phyloP scores from a whole-genome alignment of 116 monocot genomes.

The Dioscorea cayenensis region DNA sequence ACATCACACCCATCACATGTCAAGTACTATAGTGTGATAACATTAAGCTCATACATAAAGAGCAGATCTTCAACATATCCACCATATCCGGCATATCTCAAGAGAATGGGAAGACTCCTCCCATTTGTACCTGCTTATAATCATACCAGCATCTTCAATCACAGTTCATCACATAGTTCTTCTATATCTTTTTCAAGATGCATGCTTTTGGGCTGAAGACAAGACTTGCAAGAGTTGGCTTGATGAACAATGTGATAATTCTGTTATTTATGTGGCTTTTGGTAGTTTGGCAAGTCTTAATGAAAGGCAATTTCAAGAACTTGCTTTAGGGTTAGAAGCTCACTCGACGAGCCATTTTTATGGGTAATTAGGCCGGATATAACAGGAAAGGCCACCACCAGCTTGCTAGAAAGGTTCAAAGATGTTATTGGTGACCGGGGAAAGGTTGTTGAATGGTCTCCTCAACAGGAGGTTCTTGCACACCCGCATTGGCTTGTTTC shows the following conservation, averaged over 20 bases:
- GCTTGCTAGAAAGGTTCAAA: constrained; percentile 6
- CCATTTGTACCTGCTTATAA: too few relatives aligned
- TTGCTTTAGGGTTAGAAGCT: constrained; percentile 26
- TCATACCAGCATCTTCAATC: too few relatives aligned
- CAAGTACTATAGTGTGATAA: too few relatives aligned
- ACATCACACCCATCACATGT: too few relatives aligned
- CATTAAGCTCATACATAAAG: too few relatives aligned
- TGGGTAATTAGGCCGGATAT: constrained; percentile 40
- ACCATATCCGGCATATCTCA: too few relatives aligned
- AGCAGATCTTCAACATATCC: too few relatives aligned
- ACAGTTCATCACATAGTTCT: too few relatives aligned
- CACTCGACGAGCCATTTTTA: constrained; percentile 15
- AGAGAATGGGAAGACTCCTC: too few relatives aligned
- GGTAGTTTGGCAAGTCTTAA: constrained; percentile 31
- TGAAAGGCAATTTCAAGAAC: constrained; percentile 17
- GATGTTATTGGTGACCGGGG: background rate
- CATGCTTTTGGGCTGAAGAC: constrained; percentile 9
- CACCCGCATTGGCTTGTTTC: constrained; percentile 40
- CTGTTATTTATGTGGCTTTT: constrained; percentile 39
- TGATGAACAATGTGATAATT: constrained; percentile 14
- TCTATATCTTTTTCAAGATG: too few relatives aligned
- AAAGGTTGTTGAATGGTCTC: constrained; percentile 28
- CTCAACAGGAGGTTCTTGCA: constrained; percentile 36
- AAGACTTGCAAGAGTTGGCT: constrained; percentile 24
- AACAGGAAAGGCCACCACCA: background rate